Conservation (phyloP, 108 stramenopile genomes). For the Discostella pseudostelligera region DNA sequence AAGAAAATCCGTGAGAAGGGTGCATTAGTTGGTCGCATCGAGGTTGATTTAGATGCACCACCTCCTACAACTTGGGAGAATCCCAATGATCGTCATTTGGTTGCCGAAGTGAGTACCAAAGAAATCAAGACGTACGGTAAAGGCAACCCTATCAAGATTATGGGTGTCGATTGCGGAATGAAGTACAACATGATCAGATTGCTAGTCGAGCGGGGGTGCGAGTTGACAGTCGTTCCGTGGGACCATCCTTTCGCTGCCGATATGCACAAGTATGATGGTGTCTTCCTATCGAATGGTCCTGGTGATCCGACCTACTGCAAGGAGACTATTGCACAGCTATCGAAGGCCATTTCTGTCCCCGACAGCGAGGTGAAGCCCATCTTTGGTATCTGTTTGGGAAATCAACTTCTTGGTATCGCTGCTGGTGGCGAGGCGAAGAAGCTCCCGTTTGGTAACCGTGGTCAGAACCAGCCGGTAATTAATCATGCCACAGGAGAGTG, state of each 20-base stretch:
- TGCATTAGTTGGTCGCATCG: conserved; percentile 90
- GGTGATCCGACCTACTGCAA: conserved; percentile 94
- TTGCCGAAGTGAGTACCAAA: conserved; percentile 90
- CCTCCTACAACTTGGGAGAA: conserved; percentile 65
- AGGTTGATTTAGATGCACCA: conserved; percentile 64
- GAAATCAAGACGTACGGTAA: conserved; percentile 84
- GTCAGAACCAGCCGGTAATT: conserved; percentile 97
- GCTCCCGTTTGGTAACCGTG: conserved; percentile 97
- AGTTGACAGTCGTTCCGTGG: conserved; percentile 95
- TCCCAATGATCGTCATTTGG: conserved; percentile 89
- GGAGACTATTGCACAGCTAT: conserved; percentile 78
- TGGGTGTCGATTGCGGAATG: conserved; percentile 98
- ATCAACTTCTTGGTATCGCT: conserved; percentile 95
- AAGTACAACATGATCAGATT: conserved; percentile 99
- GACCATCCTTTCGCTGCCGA: conserved; percentile 88
- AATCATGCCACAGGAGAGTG: conserved; percentile 93
- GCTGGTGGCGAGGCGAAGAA: conserved; percentile 91
- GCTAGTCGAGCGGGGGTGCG: conserved; percentile 89
- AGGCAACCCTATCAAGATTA: conserved; percentile 87
- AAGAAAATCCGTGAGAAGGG: conserved; percentile 97
- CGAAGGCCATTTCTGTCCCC: conserved; percentile 69
- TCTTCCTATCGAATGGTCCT: conserved; percentile 97
- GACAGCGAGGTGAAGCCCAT: conserved; percentile 91
- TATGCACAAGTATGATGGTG: conserved; percentile 89
- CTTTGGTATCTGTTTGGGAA: conserved; percentile 98